phyloP scores from a whole-genome alignment of 257 asterid genomes.

The Nicotiana tabacum region DNA sequence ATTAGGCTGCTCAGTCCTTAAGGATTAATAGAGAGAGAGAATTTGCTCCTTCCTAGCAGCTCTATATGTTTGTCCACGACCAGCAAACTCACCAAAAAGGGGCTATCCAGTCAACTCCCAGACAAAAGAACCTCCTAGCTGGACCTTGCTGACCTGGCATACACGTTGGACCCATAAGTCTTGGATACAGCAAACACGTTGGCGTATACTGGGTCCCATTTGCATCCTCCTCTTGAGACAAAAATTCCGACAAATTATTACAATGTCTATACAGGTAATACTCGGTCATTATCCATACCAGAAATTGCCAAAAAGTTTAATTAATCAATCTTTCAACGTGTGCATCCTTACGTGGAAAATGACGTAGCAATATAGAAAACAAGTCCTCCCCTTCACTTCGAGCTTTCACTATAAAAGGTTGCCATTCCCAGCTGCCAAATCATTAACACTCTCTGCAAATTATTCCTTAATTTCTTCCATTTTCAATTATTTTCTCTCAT shows the following conservation, averaged over 20 bases:
- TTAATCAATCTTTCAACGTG: constrained; percentile 2
- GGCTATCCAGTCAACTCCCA: background rate
- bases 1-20: no score
- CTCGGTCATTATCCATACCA: constrained; percentile 15
- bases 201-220: constrained; percentile 16
- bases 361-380: background rate
- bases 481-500: background rate
- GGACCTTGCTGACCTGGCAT: constrained; percentile 25
- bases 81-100: constrained; percentile 2
- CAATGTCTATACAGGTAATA: background rate
- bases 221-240: constrained; percentile 2
- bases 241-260: constrained; percentile 14
- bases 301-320: background rate
- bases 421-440: background rate
- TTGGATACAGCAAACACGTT: background rate
- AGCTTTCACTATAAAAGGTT: constrained; percentile 10
- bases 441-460: no score
- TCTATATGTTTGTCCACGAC: constrained; percentile 19
- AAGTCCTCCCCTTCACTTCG: background rate
- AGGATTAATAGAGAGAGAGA: no score
- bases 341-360: background rate
- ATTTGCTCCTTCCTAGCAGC: constrained; percentile 23
- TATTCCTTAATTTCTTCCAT: background rate
- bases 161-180: constrained; percentile 13
- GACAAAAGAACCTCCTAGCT: background rate